Conservation (phyloP, 2,329 filamentous ascomycete genomes). For the Ophiosphaerella narmari region DNA sequence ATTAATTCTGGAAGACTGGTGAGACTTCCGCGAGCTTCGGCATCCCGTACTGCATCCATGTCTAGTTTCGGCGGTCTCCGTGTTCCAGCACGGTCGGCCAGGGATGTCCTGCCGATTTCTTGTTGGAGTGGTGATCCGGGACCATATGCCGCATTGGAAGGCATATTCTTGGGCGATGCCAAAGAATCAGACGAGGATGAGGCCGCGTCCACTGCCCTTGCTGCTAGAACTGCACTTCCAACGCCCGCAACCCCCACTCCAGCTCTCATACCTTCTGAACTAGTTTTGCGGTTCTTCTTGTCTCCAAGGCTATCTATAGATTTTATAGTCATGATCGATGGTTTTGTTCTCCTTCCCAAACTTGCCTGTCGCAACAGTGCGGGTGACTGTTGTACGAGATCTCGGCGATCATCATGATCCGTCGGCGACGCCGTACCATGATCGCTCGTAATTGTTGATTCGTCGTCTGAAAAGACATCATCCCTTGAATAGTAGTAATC, state of each 20-base stretch:
- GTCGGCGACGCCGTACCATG: constrained; percentile 34
- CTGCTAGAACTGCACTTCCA: constrained; percentile 29
- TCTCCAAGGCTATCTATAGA: constrained; percentile 46
- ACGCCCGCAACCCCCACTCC: constrained; percentile 28
- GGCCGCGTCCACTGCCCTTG: constrained; percentile 34
- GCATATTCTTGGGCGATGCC: constrained; percentile 27
- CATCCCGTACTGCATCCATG: constrained; percentile 78
- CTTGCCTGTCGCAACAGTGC: constrained; percentile 51
- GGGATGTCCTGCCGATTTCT: constrained; percentile 31
- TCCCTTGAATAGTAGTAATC: constrained; percentile 48
- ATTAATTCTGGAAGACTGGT: constrained; percentile 94
- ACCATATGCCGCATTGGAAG: constrained; percentile 15
- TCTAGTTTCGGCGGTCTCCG: constrained; percentile 73
- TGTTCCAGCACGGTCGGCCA: constrained; percentile 50
- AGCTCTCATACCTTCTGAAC: constrained; percentile 13
- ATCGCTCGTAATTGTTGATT: constrained; percentile 42
- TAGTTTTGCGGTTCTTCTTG: constrained; percentile 24
- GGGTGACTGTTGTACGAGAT: constrained; percentile 43
- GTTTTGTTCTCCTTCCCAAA: constrained; percentile 53
- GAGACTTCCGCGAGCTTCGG: constrained; percentile 83
- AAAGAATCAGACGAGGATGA: constrained; percentile 43
- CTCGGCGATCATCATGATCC: constrained; percentile 43
- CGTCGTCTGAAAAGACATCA: constrained; percentile 43
- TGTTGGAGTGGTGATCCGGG: constrained; percentile 33
- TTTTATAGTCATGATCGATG: constrained; percentile 54